These are phyloP conservation scores for Gyromitra esculenta DNA, from an alignment of 2,329 filamentous ascomycete species.

Conservation along the genomic window DNA sequence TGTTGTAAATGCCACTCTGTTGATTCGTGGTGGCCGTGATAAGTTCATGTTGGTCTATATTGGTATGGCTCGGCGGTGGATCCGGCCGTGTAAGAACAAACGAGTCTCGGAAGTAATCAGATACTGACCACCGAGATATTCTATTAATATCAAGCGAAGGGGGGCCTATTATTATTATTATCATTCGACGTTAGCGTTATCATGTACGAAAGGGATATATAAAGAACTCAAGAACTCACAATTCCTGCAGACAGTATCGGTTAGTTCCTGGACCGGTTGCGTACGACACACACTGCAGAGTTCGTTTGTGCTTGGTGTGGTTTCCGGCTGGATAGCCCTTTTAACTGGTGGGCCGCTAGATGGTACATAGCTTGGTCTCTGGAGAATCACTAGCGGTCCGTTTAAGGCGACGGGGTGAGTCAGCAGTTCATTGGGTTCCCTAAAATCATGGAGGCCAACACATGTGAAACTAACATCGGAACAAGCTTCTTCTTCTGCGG, in stretches of 20 bases:
- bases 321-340: not conserved
- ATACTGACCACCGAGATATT: slow-evolving; percentile 26
- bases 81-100: slow-evolving; percentile 1
- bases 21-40: not conserved
- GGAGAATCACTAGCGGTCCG: not conserved
- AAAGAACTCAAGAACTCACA: not conserved
- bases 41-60: not conserved
- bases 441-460: slow-evolving; percentile 7
- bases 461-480: slow-evolving; percentile 22
- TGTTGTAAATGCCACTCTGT: not conserved
- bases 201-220: not conserved
- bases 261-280: not conserved
- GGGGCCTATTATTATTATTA: not conserved
- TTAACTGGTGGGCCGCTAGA: not conserved
- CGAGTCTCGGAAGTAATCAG: slow-evolving; percentile 32
- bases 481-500: slow-evolving; percentile 12
- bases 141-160: not conserved
- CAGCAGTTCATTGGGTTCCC: not conserved
- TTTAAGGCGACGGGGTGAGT: too few relatives aligned
- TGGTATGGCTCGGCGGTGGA: not conserved
- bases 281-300: slow-evolving; percentile 1
- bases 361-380: not conserved
- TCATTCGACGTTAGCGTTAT: not conserved
- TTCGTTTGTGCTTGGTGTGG: not conserved
- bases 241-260: not conserved